phyloP scores from a whole-genome alignment of 345 rosid species.

The Syzygium aqueum region DNA sequence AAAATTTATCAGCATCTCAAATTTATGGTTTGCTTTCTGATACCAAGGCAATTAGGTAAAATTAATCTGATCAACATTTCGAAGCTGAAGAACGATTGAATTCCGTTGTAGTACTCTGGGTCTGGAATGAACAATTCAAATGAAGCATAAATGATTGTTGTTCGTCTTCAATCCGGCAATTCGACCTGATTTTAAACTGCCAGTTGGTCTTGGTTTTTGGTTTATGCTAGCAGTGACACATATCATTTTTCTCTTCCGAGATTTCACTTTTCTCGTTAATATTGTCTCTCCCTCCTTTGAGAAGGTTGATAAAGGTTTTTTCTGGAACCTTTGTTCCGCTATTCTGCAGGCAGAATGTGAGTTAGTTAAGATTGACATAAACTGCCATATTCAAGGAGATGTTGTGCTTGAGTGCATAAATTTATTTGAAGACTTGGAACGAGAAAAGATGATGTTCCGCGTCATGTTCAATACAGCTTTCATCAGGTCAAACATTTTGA shows the following conservation, averaged over 20 bases:
- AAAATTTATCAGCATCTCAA: not conserved
- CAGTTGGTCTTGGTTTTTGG: not conserved
- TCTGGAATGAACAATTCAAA: not conserved
- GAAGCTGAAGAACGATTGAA: not conserved
- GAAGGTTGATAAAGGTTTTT: conserved; percentile 1
- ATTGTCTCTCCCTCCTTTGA: not conserved
- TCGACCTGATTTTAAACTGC: not conserved
- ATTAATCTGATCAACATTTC: not conserved
- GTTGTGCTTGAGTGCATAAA: conserved; percentile 81
- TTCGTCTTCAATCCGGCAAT: not conserved
- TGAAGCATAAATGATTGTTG: not conserved
- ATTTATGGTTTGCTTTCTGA: not conserved
- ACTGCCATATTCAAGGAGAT: conserved; percentile 86
- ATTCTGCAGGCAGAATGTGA: conserved; percentile 72
- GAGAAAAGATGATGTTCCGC: conserved; percentile 74
- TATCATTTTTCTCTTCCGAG: not conserved
- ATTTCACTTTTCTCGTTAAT: not conserved
- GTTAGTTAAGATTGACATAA: conserved; percentile 80
- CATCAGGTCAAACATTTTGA: conserved; percentile 89
- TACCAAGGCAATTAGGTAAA: not conserved
- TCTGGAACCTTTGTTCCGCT: not conserved
- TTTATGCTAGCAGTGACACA: not conserved
- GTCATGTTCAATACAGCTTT: conserved; percentile 90
- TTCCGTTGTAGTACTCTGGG: not conserved
- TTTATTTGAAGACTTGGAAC: conserved; percentile 67